These are phyloP conservation scores for Dianthus caryophyllus DNA, from an alignment of 148 eudicot species.

Conservation along the genomic window DNA sequence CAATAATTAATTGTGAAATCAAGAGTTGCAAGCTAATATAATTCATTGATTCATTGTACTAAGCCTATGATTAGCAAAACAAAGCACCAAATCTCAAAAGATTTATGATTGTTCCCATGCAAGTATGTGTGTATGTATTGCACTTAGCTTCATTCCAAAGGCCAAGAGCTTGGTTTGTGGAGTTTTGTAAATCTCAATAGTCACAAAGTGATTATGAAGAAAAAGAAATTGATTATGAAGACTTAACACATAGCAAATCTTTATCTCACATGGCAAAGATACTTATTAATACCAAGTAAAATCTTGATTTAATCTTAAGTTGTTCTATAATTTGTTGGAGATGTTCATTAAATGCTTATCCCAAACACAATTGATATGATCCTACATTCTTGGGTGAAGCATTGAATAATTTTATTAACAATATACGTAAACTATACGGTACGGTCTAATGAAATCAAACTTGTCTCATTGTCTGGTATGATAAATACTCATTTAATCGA, in stretches of 20 bases:
- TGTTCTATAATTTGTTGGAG: background rate
- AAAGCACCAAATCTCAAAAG: slow-evolving; percentile 21
- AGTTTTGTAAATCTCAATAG: slow-evolving; percentile 11
- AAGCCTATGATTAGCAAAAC: slow-evolving; percentile 21
- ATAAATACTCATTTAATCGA: too few species aligned
- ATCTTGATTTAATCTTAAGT: slow-evolving; percentile 1
- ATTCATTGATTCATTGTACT: slow-evolving; percentile 3
- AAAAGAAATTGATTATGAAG: too few species aligned
- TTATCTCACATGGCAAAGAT: slow-evolving; percentile 15
- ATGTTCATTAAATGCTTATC: slow-evolving; percentile 11
- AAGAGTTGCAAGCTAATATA: background rate
- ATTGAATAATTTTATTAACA: too few species aligned
- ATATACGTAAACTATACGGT: too few species aligned
- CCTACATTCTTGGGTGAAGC: background rate
- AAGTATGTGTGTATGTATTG: slow-evolving; percentile 7
- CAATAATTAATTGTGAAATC: slow-evolving; percentile 10
- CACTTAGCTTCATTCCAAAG: slow-evolving; percentile 1
- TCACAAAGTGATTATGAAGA: background rate
- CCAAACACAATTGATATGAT: background rate
- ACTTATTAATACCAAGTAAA: background rate
- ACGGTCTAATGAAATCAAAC: too few species aligned
- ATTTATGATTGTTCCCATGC: slow-evolving; percentile 17
- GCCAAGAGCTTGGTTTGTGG: slow-evolving; percentile 21
- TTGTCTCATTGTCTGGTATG: too few species aligned
- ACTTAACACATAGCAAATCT: slow-evolving; percentile 22